Conservation (phyloP, 2,329 filamentous ascomycete species). For the Sporothrix variecibatus region DNA sequence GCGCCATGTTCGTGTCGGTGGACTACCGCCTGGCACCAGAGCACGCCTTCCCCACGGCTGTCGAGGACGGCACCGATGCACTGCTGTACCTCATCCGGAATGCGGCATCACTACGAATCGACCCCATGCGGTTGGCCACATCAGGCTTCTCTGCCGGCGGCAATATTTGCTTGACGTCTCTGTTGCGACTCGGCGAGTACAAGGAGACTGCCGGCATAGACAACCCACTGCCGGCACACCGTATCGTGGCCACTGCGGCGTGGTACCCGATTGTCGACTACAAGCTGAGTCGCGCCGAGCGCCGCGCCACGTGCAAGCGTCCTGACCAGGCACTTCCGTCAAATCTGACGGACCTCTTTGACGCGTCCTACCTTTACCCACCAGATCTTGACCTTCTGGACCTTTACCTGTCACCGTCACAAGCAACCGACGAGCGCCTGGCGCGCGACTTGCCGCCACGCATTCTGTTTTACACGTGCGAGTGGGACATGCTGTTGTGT, state of each 20-base stretch:
- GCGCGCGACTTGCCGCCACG: conserved; percentile 50
- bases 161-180: conserved; percentile 53
- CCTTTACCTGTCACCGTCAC: conserved; percentile 59
- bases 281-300: conserved; percentile 57
- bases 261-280: conserved; percentile 67
- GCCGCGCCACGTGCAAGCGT: conserved; percentile 54
- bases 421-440: conserved; percentile 56
- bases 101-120: conserved; percentile 59
- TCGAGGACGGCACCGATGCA: conserved; percentile 67
- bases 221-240: conserved; percentile 42
- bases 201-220: conserved; percentile 24
- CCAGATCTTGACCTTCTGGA: conserved; percentile 51
- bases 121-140: conserved; percentile 57
- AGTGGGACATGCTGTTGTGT: conserved; percentile 43
- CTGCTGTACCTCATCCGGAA: conserved; percentile 61
- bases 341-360: conserved; percentile 62
- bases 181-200: conserved; percentile 39
- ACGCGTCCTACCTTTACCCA: conserved; percentile 62
- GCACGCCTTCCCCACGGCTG: conserved; percentile 63
- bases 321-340: conserved; percentile 62
- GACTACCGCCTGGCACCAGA: conserved; percentile 70
- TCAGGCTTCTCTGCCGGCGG: conserved; percentile 67
- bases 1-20: conserved; percentile 63
- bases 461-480: conserved; percentile 62
- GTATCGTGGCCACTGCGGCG: conserved; percentile 49